Evolutionary conservation across 805 yeast genomes (phyloP).

Genomic region (Saccharomycopsis microspora): DNA sequence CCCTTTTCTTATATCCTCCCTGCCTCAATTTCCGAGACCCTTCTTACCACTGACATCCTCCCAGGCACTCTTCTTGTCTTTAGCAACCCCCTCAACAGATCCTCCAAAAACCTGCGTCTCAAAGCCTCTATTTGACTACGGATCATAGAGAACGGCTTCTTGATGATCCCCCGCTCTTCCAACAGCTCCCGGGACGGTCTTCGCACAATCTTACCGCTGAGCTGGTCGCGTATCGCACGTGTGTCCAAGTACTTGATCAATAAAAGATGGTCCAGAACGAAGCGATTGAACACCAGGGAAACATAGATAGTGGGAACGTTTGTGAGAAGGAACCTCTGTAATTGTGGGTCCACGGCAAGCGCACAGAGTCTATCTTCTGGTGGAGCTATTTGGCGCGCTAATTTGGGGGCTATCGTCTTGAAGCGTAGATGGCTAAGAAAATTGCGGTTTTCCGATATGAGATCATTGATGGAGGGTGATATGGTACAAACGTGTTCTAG

Average conservation of each 20-base stretch:
- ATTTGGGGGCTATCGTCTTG: background rate
- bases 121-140: constrained; percentile 1
- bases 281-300: background rate
- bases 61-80: background rate
- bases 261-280: constrained; percentile 2
- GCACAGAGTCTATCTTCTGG: background rate
- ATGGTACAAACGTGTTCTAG: background rate
- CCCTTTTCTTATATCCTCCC: no score
- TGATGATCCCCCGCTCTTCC: constrained; percentile 1
- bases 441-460: no score
- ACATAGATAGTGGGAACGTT: background rate
- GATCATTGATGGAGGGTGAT: no score
- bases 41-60: no score
- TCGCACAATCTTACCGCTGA: background rate
- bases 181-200: constrained; percentile 3
- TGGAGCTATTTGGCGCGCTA: background rate
- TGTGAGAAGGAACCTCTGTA: constrained; percentile 1
- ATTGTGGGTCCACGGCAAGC: background rate
- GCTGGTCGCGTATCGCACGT: background rate
- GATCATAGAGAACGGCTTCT: background rate
- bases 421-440: no score
- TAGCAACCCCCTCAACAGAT: constrained; percentile 5
- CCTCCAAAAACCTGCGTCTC: constrained; percentile 5
- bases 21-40: no score
- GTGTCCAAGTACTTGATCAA: background rate